Evolutionary conservation across 2,329 filamentous ascomycete species (phyloP).

Genomic region (Cordyceps farinosa): DNA sequence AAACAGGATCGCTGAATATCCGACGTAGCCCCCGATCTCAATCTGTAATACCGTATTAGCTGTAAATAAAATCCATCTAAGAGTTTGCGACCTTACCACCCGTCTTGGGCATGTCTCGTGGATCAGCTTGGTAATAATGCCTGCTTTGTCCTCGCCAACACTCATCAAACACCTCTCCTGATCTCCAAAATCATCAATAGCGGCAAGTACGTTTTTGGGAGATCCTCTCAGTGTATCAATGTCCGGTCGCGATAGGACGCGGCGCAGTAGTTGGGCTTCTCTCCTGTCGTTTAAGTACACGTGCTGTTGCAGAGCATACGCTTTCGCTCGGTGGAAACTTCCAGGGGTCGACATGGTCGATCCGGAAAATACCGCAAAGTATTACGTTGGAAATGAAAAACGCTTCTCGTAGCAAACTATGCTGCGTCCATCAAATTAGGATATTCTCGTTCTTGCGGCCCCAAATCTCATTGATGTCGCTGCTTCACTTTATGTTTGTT

Average conservation of each 20-base stretch:
- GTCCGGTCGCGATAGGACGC: slow-evolving; percentile 59
- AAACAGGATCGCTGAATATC: slow-evolving; percentile 77
- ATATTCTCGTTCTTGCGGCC: not conserved
- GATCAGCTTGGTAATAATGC: slow-evolving; percentile 67
- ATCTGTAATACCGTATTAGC: slow-evolving; percentile 36
- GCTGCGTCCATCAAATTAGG: too few relatives aligned
- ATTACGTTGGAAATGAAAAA: too few relatives aligned
- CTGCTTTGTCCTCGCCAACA: slow-evolving; percentile 70
- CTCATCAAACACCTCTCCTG: slow-evolving; percentile 75
- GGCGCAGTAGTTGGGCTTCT: slow-evolving; percentile 70
- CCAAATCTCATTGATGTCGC: not conserved
- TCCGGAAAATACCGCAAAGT: not conserved
- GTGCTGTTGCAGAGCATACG: slow-evolving; percentile 40
- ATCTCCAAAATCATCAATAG: slow-evolving; percentile 63
- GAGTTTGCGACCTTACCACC: slow-evolving; percentile 46
- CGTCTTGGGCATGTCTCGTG: slow-evolving; percentile 59
- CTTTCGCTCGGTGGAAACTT: slow-evolving; percentile 36
- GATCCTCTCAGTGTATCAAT: slow-evolving; percentile 61
- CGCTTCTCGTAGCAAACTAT: too few relatives aligned
- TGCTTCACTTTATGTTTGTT: not conserved
- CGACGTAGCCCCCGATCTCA: slow-evolving; percentile 77
- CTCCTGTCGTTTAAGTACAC: slow-evolving; percentile 64
- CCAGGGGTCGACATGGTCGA: slow-evolving; percentile 2
- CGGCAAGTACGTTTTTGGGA: slow-evolving; percentile 59
- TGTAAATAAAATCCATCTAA: not conserved